Conservation (phyloP, 2,329 filamentous ascomycete genomes). For the Colletotrichum paranaense region DNA sequence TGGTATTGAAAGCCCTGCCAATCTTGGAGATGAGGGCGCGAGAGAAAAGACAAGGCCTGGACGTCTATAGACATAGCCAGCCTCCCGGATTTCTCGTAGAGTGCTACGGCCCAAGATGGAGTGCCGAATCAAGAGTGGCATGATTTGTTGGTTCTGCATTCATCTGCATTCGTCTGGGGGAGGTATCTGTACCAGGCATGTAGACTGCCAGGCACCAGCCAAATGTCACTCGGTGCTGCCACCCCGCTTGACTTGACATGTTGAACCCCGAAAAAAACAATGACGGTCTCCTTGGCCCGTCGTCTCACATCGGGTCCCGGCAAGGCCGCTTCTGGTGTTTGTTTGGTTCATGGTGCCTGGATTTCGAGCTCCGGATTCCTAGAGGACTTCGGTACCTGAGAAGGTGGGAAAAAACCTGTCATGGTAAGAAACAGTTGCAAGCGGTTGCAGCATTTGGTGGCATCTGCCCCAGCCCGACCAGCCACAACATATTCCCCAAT, state of each 20-base stretch:
- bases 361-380: too few relatives aligned
- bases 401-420: background rate
- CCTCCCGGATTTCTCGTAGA: constrained; percentile 7
- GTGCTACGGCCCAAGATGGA: background rate
- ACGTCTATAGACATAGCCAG: background rate
- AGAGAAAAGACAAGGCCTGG: background rate
- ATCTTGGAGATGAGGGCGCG: background rate
- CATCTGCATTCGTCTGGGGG: background rate
- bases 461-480: constrained; percentile 27
- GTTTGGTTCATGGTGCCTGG: constrained; percentile 12
- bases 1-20: background rate
- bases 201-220: background rate
- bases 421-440: background rate
- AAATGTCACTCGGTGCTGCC: background rate
- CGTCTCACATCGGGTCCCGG: constrained; percentile 2
- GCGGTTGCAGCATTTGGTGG: background rate
- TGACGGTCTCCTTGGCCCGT: background rate
- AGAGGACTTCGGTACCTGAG: background rate
- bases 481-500: constrained; percentile 33
- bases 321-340: constrained; percentile 16
- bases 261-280: background rate
- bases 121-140: background rate
- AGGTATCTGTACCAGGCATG: background rate
- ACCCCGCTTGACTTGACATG: background rate
- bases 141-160: background rate